Evolutionary conservation across 768 basidiomycete species (phyloP), one percentile per base, ranked within the genome.

Genomic region (Lentinula guzmanii): DNA sequence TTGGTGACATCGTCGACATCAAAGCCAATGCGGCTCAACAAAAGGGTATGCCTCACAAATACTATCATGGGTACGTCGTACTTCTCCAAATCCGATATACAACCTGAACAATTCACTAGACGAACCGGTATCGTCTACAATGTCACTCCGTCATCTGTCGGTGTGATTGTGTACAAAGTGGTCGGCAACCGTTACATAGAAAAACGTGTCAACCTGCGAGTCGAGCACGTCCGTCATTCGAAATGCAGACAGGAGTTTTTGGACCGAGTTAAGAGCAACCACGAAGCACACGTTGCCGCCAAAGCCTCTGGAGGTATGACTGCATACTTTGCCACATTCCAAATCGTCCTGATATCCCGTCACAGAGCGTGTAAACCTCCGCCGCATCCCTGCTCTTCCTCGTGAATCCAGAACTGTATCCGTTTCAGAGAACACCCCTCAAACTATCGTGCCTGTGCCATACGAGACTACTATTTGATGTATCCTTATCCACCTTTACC

Each of bases 31-130:
- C 95, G 63, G 93, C 97, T 48, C 92, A 97, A 78, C 97, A 99
- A 87, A 96, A 95, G 90, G 97, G 97, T 77, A 97, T 98, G 94
- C 95, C 95, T 75, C 96, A 98, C 84, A 98, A 98, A 79, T 95
- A 84, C 85, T 95, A 95, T 83, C 93, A 95, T 69, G 93, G 92
- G 94, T 95, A 65, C 68, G 93, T 86, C 46, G 34, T 39, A 11
- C 4, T 31, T 15, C 45, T 43, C 39, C 28, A 54, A 10, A 42
- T 55, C 39, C 41, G 31, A 62, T 60, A 62, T 60, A 54, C 58
- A 15, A 58, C 64, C n/a, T 18, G 52, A 60, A 33, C 31, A 18
- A 51, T 58, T 31, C 59, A 43, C 37, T 31, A 95, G 95, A 69
- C 95, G 95, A 69, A 99, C 97, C 64, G 97, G 97, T 60, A 95